Base-by-base conservation (phyloP, 257 asterid species). In the Cruciata laevipes region DNA sequence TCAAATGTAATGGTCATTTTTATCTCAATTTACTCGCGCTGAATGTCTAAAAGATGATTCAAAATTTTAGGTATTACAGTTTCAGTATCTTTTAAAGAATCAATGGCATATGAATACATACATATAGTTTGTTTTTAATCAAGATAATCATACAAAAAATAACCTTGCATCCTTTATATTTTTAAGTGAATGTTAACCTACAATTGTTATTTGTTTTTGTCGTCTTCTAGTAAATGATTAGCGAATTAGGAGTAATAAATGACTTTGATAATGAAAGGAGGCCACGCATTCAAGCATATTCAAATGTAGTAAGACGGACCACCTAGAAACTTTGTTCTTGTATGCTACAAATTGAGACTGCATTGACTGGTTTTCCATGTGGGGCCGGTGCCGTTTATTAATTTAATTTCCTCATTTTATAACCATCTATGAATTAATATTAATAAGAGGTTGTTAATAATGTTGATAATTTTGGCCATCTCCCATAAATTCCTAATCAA, bases 271-370 rank as follows among this genome's bases (percentile, higher is more conserved):
- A 14, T 2, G 14, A 9, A 40, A 56, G 38, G 69, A 47, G 78
- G 55, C 87, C 82, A 62, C 78, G 56, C 23, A 71, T 0, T 31
- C 24, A 14, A 44, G 40, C 70, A 74, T 27, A 27, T 74, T 75
- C 79, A 72, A 61, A 83, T 83, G 21, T 63, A 72, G 86, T 68
- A 80, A 74, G 81, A 80, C 76, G 89, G 87, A 79, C 88, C 91
- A 83, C 78, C 61, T 66, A 63, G 53, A 64, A 68, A 71, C 76
- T 82, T 82, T 80, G 79, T 74, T 76, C 63, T 70, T 81, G 84
- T 73, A 71, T 62, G 78, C 68, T 74, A 63, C 71, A 75, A 69
- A 65, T 68, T 27, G 72, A 74, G 82, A 73, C 71, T 74, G 75
- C 77, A 60, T 71, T 67, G 74, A 79, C 66, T 63, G 77, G 74